Evolutionary conservation across 305 asterid genomes (phyloP).

Genomic region (Stenogyne calaminthoides): DNA sequence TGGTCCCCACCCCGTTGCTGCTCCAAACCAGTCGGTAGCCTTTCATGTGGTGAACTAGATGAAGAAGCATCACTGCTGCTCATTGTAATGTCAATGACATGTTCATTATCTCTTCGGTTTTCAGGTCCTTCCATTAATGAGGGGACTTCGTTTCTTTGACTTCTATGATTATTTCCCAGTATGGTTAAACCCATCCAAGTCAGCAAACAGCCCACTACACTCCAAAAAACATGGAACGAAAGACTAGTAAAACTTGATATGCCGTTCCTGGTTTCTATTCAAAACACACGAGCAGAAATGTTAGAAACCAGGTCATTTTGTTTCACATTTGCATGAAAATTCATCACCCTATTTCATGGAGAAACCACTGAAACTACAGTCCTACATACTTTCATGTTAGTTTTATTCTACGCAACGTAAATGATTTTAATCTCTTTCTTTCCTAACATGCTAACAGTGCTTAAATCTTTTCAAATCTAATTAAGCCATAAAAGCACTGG

Average conservation of each 20-base stretch:
- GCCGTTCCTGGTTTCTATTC: constrained; percentile 29
- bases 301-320: constrained; percentile 11
- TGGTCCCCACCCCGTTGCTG: constrained; percentile 53
- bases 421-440: background rate
- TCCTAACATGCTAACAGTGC: background rate
- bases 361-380: background rate
- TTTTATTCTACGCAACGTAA: background rate
- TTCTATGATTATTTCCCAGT: constrained; percentile 62
- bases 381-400: background rate
- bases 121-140: constrained; percentile 69
- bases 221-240: constrained; percentile 52
- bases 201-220: constrained; percentile 38
- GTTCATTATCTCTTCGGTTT: constrained; percentile 44
- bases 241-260: constrained; percentile 25
- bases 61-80: constrained; percentile 61
- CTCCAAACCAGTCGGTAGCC: constrained; percentile 45
- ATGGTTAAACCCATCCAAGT: constrained; percentile 64
- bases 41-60: constrained; percentile 56
- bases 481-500: constrained; percentile 10
- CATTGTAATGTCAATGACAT: constrained; percentile 69
- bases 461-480: constrained; percentile 17
- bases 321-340: constrained; percentile 2
- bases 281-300: constrained; percentile 20
- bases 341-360: background rate
- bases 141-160: constrained; percentile 47